Conservation (phyloP, 2,329 filamentous ascomycete species). For the Cladophialophora yegresii region DNA sequence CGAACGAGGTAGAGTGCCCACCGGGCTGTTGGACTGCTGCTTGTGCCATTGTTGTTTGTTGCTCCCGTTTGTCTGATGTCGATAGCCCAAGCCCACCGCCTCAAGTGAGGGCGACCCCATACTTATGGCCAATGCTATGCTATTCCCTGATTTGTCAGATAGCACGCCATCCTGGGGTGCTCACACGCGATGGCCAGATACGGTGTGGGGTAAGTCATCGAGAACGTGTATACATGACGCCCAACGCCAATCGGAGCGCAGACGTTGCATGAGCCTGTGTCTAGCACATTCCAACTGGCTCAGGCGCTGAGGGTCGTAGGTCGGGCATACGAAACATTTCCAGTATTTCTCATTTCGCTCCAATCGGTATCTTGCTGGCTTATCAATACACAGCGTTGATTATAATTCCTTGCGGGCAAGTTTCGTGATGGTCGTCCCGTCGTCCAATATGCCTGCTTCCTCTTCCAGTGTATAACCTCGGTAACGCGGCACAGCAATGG, state of each 20-base stretch:
- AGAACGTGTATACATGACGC: constrained; percentile 12
- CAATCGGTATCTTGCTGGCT: constrained; percentile 21
- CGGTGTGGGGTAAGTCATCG: constrained; percentile 28
- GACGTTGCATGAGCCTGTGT: constrained; percentile 25
- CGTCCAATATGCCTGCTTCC: constrained; percentile 59
- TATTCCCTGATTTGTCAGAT: constrained; percentile 35
- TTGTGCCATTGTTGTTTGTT: constrained; percentile 33
- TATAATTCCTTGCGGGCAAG: constrained; percentile 46
- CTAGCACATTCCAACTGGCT: background rate
- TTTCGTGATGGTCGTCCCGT: constrained; percentile 68
- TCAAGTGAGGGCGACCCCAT: constrained; percentile 14
- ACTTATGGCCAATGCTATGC: constrained; percentile 25
- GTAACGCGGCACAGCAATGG: constrained; percentile 60
- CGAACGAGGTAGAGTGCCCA: constrained; percentile 37
- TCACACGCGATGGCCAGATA: constrained; percentile 27
- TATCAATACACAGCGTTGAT: constrained; percentile 32
- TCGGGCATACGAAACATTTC: constrained; percentile 13
- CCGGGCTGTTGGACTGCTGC: constrained; percentile 35
- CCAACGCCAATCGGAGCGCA: constrained; percentile 24
- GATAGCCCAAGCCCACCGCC: background rate
- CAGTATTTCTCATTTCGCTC: constrained; percentile 6
- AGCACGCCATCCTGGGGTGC: constrained; percentile 32
- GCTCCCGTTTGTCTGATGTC: constrained; percentile 5
- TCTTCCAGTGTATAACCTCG: constrained; percentile 65
- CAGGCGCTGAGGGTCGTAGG: constrained; percentile 8